Evolutionary conservation across 73 alveolate genomes (phyloP), one percentile per base, ranked within the genome.

Genomic region (Blepharisma stoltei): DNA sequence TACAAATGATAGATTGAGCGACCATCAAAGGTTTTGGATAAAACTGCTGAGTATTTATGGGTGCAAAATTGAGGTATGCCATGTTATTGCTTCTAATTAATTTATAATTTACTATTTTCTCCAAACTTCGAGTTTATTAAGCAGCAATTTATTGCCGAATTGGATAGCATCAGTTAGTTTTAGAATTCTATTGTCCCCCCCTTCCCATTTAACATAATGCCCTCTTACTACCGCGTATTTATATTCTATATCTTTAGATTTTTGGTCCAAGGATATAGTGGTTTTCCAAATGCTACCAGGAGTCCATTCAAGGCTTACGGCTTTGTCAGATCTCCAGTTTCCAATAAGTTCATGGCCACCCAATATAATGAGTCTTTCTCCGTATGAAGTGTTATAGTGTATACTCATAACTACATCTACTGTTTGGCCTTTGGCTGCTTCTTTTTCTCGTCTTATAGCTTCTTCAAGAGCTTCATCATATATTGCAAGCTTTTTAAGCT

Each of bases 11-110:
- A 91, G 81, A 45, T 80, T 94, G 52, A 88, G 96, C 82, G 98
- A 94, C 76, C 82, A 87, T 67, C 94, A 91, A 79, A 91, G 83
- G 84, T 82, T 88, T 70, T 94, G 98, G 98, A 81, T 94, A 9
- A 76, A 73, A 50, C 78, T 85, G 44, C 81, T 94, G 47, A 85
- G 83, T 52, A 86, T 81, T 23, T 69, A 76, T 0, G 91, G 85
- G 55, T 75, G 82, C 21, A 83, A 89, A 27, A 90, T 86, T 20
- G 98, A 94, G 70, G 92, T 91, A 41, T 80, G 88, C 25, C 88
- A 83, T 78, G 84, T 88, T 21, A 70, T 81, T 53, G 90, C 80
- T 60, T 50, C 65, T 11, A 50, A 50, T 14, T 50, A 50, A 50
- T 50, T 50, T 32, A 32, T 32, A 32, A 32, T 32, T 32, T 32